phyloP scores from a whole-genome alignment of 225 moss, liverwort and hornwort species.

The Physcomitrium patens region DNA sequence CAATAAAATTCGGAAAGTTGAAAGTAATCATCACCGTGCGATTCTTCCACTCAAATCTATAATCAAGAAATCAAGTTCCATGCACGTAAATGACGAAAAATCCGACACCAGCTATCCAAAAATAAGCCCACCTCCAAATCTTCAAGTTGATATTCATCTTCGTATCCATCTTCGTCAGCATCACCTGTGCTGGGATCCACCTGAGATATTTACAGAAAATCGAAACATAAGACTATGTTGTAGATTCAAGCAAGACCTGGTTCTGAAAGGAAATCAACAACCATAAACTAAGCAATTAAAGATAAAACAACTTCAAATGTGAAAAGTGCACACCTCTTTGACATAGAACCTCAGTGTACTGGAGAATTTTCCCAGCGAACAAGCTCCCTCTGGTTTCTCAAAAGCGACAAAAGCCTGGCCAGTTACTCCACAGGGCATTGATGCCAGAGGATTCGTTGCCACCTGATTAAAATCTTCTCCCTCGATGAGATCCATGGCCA shows the following conservation, averaged over 20 bases:
- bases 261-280: background rate
- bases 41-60: background rate
- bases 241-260: constrained; percentile 6
- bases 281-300: constrained; percentile 1
- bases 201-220: constrained; percentile 45
- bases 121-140: constrained; percentile 68
- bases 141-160: constrained; percentile 88
- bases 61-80: background rate
- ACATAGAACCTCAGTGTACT: constrained; percentile 76
- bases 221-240: constrained; percentile 2
- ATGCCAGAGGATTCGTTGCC: constrained; percentile 60
- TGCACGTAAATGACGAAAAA: background rate
- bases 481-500: constrained; percentile 67
- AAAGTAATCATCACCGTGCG: background rate
- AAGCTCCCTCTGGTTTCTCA: constrained; percentile 64
- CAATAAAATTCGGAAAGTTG: background rate
- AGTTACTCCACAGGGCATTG: constrained; percentile 76
- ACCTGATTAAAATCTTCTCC: constrained; percentile 70
- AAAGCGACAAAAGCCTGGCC: constrained; percentile 87
- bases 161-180: constrained; percentile 82
- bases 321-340: constrained; percentile 60
- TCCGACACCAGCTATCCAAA: background rate
- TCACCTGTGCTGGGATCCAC: constrained; percentile 88
- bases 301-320: background rate
- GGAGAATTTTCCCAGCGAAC: constrained; percentile 75